Evolutionary conservation across 1,284 basidiomycete genomes (phyloP).

Genomic region (Cystobasidiaceae sp.): DNA sequence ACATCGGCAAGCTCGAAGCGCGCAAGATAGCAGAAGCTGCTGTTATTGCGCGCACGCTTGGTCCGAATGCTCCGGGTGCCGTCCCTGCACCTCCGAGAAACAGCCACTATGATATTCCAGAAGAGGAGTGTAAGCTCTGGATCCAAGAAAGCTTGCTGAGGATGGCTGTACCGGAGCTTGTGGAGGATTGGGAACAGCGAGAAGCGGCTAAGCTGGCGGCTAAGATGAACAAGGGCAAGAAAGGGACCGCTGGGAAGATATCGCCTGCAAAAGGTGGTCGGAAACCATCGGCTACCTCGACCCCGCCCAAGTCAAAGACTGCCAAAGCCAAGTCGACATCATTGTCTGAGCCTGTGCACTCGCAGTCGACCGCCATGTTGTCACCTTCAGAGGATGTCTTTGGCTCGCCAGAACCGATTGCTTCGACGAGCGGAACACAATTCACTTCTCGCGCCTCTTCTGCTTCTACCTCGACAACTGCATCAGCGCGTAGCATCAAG

Average conservation of each 20-base stretch:
- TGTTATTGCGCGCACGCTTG: neutral
- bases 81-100: neutral
- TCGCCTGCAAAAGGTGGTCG: no score
- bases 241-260: no score
- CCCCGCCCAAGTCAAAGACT: neutral
- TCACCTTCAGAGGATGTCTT: neutral
- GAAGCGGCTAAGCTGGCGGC: slow-evolving; percentile 7
- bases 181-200: slow-evolving; percentile 6
- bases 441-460: neutral
- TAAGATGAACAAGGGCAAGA: slow-evolving; percentile 19
- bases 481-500: neutral
- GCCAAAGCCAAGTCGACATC: neutral
- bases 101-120: slow-evolving; percentile 6
- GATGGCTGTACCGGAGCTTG: neutral
- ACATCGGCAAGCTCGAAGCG: slow-evolving; percentile 19
- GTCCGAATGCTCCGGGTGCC: slow-evolving; percentile 3
- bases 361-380: neutral
- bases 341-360: neutral
- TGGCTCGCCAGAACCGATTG: neutral
- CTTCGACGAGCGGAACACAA: neutral
- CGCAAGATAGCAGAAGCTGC: slow-evolving; percentile 15
- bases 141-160: slow-evolving; percentile 24
- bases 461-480: neutral
- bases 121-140: slow-evolving; percentile 12
- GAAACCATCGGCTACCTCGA: no score